Evolutionary conservation across 1,139 yeast genomes (phyloP), one percentile per base, ranked within the genome.

Genomic region (Kluyveromyces sp.): DNA sequence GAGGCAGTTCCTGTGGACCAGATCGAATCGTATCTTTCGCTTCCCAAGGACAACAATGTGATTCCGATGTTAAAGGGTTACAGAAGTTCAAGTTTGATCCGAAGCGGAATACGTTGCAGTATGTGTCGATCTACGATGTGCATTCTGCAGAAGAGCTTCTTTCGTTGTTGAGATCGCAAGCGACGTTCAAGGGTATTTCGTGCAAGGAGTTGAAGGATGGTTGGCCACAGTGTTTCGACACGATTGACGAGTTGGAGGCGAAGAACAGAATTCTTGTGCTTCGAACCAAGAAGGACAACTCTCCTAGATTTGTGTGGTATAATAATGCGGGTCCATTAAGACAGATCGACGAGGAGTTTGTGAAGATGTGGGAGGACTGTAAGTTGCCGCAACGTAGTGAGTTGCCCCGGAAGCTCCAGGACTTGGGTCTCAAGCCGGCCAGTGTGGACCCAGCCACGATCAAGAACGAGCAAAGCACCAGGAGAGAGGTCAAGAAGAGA

Each of bases 371-470:
- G 98, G 74, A 77, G 47, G 70, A 70, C 37, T 82, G 88, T 10
- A 81, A 80, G 59, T 74, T 92, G 32, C 98, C 98, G 3, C 83
- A 83, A 31, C 79, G 83, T 26, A 83, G 86, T 47, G 89, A 83
- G 49, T 71, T 94, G 54, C 95, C 95, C 39, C 79, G 82, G 47
- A 79, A 81, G 47, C 73, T 94, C 53, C 77, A 84, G 49, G 89
- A 82, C 55, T 82, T 87, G 51, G 94, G 96, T 29, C 76, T 92
- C 64, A 94, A 90, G 65, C 98, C 98, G 4, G 90, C 98, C 0
- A 87, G 95, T 57, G 95, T 92, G 15, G 98, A 94, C 63, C 98
- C 98, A n/a, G 87, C 87, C 39, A 78, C 87, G 34, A 83, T 83
- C 65, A 81, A 80, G 62, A 79, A 78, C 54, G 84, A 78, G 54